A percentile compares a stretch with the other conserved stretches of the same genome.
phyloP scores from a whole-genome alignment of 345 rosid genomes.

The Syzygium aromaticum region DNA sequence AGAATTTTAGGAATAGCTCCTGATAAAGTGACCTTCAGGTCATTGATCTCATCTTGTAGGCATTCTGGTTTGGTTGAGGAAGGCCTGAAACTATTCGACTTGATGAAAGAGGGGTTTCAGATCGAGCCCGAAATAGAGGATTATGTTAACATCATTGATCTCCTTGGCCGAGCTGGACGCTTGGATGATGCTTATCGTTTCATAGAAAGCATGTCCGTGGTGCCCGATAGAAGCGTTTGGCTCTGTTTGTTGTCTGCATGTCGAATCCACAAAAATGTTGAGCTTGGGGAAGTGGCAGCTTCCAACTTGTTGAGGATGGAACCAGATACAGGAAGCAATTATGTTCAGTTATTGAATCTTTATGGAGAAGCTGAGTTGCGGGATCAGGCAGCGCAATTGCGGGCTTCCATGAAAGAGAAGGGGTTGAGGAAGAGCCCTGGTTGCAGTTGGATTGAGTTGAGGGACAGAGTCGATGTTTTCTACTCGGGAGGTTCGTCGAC shows the following conservation, averaged over 20 bases:
- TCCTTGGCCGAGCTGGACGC: constrained; percentile 61
- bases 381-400: constrained; percentile 44
- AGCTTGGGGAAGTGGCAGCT: constrained; percentile 64
- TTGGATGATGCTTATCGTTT: constrained; percentile 55
- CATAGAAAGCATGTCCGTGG: constrained; percentile 39
- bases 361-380: constrained; percentile 58
- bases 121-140: constrained; percentile 57
- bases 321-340: constrained; percentile 47
- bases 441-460: constrained; percentile 68
- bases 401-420: constrained; percentile 50
- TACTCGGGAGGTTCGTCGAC: constrained; percentile 51
- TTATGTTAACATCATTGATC: constrained; percentile 65
- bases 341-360: constrained; percentile 55
- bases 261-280: constrained; percentile 39
- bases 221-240: constrained; percentile 63
- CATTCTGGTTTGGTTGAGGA: constrained; percentile 64
- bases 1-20: constrained; percentile 36
- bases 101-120: constrained; percentile 40
- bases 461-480: constrained; percentile 37
- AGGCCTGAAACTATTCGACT: constrained; percentile 42
- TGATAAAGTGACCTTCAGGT: constrained; percentile 61
- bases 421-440: constrained; percentile 72
- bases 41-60: constrained; percentile 69
- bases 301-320: constrained; percentile 40
- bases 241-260: constrained; percentile 60